Evolutionary conservation across 495 filamentous ascomycete genomes (phyloP), one percentile per base, ranked within the genome.

Genomic region (Aspergillus carlsbadensis): DNA sequence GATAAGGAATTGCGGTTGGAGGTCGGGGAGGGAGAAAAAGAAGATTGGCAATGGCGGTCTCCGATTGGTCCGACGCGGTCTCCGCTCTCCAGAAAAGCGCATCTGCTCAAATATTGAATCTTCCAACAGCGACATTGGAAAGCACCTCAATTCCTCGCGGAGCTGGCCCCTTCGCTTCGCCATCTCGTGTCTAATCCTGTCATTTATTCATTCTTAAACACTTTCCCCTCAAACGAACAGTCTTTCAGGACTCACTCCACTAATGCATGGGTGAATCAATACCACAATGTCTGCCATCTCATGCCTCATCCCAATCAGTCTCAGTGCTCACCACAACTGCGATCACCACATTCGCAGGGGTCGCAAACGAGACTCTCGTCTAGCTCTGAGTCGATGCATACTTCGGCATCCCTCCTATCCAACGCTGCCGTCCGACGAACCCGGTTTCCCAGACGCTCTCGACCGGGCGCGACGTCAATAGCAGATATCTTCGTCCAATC

Each of bases 201-300:
- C 35, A n/a, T 24, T 14, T 45, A 18, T 17, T 29, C 29, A 26
- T 26, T 15, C 37, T 17, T 24, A n/a, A 29, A 11, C 15, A 22
- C n/a, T 52, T 61, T 55, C 46, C 34, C 57, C 52, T 40, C 47
- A 49, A 37, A 26, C 3, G 17, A 22, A 18, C 20, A 50, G 45
- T 58, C 65, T 65, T 58, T 65, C 54, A 43, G 58, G 59, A 49
- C 48, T 20, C 58, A 44, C 47, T 59, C 56, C 59, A 67, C 67
- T 74, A 59, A 72, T 73, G 71, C 70, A 70, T 62, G 66, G 74
- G 58, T 75, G 59, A 73, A 42, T 63, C 54, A 56, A 73, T 80
- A 72, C 74, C 81, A 86, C 72, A 53, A 89, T 89, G 86, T 76
- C 70, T 72, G 75, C 65, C 70, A 60, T 77, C 80, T 79, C 82